A percentile compares a stretch with the other conserved stretches of the same genome.
These are phyloP conservation scores for Auriscalpium orientale DNA, from an alignment of 768 basidiomycete genomes.

Conservation along the genomic window DNA sequence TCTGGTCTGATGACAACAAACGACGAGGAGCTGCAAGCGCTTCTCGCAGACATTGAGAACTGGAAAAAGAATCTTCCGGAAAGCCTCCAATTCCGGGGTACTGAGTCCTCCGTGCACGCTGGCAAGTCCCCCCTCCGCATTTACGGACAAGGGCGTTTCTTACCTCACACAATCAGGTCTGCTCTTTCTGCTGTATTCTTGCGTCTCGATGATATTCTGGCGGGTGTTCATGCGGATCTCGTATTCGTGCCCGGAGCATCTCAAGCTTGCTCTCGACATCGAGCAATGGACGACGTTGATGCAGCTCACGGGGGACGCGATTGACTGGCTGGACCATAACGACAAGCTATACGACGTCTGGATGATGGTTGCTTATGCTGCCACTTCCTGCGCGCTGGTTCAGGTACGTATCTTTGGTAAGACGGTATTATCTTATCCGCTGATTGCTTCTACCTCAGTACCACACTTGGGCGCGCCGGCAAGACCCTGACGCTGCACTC, in stretches of 20 bases:
- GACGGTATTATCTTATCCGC: background rate
- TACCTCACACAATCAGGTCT: constrained; percentile 44
- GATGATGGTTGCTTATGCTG: constrained; percentile 80
- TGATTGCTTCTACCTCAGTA: constrained; percentile 43
- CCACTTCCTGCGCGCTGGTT: constrained; percentile 83
- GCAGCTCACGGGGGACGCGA: constrained; percentile 64
- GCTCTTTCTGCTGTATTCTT: constrained; percentile 81
- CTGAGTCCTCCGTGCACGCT: constrained; percentile 54
- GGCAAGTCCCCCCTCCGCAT: constrained; percentile 39
- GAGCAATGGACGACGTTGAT: constrained; percentile 76
- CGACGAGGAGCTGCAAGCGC: constrained; percentile 64
- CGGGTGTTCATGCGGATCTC: constrained; percentile 98
- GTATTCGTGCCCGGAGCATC: constrained; percentile 83
- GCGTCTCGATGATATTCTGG: constrained; percentile 95
- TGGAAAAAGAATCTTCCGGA: constrained; percentile 81
- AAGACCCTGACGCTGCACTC: constrained; percentile 65
- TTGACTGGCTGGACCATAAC: constrained; percentile 84
- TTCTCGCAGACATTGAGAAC: constrained; percentile 57
- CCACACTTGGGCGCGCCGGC: constrained; percentile 85
- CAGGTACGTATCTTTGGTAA: constrained; percentile 46
- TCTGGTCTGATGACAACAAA: constrained; percentile 81
- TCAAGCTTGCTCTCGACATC: constrained; percentile 78
- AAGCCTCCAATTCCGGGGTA: constrained; percentile 68
- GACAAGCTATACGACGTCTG: constrained; percentile 81
- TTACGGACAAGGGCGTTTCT: background rate